A percentile compares a stretch with the other conserved stretches of the same genome.
phyloP scores from a whole-genome alignment of 257 asterid species.

The Ajuga chamaepitys region DNA sequence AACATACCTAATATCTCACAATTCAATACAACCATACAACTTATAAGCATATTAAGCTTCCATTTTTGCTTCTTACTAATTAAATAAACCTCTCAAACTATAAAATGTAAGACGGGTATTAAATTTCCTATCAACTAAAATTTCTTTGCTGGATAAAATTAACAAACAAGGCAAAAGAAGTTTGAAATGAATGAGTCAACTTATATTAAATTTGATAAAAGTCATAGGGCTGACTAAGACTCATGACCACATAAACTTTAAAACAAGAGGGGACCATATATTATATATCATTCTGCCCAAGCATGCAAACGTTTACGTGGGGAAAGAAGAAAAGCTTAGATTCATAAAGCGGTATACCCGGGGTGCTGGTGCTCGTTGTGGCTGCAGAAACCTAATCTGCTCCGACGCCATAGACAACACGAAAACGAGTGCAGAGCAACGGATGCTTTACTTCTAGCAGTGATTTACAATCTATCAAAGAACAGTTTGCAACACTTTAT shows the following conservation, averaged over 20 bases:
- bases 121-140: background rate
- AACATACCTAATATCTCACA: no score
- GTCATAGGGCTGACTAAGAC: background rate
- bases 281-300: background rate
- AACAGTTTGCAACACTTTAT: conserved; percentile 3
- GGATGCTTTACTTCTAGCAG: background rate
- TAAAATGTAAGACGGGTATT: background rate
- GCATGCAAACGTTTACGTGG: conserved; percentile 3
- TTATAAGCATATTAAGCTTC: background rate
- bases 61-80: background rate
- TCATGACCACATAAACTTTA: background rate
- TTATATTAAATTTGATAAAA: background rate
- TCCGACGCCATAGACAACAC: conserved; percentile 42
- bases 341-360: conserved; percentile 37
- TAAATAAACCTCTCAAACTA: background rate
- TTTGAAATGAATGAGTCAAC: background rate
- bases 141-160: no score
- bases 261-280: background rate
- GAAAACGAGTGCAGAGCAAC: conserved; percentile 9
- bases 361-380: conserved; percentile 38
- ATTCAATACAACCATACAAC: background rate
- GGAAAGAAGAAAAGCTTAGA: background rate
- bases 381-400: conserved; percentile 56
- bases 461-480: background rate
- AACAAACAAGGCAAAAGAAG: background rate